Percentiles rank a stretch among this genome's conserved stretches.
phyloP scores from a whole-genome alignment of 805 yeast genomes.

The Komagataella phaffii region DNA sequence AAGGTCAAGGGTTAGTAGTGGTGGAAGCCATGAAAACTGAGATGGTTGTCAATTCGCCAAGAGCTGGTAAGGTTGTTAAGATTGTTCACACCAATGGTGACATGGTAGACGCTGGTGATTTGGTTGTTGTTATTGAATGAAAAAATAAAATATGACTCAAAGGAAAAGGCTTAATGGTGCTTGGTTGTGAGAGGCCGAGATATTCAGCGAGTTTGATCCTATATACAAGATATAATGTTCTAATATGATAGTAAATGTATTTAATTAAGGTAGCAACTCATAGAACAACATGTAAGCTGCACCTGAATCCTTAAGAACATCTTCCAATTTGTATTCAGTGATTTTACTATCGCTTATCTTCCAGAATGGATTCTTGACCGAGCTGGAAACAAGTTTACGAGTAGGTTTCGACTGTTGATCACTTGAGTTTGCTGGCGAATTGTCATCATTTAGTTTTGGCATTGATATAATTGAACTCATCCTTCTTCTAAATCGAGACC shows the following conservation, averaged over 20 bases:
- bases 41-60: conserved; percentile 73
- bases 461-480: not conserved
- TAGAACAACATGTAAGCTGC: conserved; percentile 84
- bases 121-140: conserved; percentile 69
- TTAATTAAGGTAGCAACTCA: conserved; percentile 33
- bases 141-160: not conserved
- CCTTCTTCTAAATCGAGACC: not conserved
- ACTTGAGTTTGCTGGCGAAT: not conserved
- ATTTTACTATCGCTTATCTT: conserved; percentile 67
- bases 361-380: conserved; percentile 63
- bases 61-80: conserved; percentile 58
- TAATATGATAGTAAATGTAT: not conserved
- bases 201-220: not conserved
- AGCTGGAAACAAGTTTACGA: conserved; percentile 38
- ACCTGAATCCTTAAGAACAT: conserved; percentile 52
- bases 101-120: conserved; percentile 93
- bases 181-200: not conserved
- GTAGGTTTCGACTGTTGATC: not conserved
- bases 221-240: not conserved
- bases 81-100: conserved; percentile 79
- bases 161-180: not conserved
- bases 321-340: conserved; percentile 41
- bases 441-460: not conserved
- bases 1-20: conserved; percentile 72
- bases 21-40: conserved; percentile 99